phyloP scores from a whole-genome alignment of 1,139 yeast species.

The Hansenula sp. region DNA sequence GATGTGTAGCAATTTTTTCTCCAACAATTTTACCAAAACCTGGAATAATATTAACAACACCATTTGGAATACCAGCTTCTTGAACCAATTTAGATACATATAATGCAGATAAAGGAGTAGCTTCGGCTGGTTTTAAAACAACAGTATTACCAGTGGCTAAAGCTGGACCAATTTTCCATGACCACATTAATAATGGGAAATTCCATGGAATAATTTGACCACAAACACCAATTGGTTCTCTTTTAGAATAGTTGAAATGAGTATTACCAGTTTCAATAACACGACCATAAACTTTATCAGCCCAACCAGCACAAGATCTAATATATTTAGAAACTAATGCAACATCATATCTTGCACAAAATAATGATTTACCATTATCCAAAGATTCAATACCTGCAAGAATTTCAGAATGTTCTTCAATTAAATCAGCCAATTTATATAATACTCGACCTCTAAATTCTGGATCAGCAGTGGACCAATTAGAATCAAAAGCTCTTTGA shows the following conservation, averaged over 20 bases:
- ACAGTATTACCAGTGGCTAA: constrained; percentile 80
- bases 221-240: constrained; percentile 74
- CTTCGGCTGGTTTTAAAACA: constrained; percentile 77
- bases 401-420: constrained; percentile 53
- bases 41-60: constrained; percentile 72
- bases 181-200: constrained; percentile 75
- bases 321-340: constrained; percentile 52
- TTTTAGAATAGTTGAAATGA: constrained; percentile 45
- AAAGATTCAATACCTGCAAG: constrained; percentile 65
- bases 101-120: constrained; percentile 77
- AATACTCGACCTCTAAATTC: constrained; percentile 51
- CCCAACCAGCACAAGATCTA: constrained; percentile 75
- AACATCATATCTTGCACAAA: constrained; percentile 51
- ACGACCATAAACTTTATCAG: constrained; percentile 66
- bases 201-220: constrained; percentile 89
- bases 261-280: constrained; percentile 55
- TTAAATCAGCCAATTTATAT: constrained; percentile 55
- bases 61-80: constrained; percentile 79
- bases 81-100: constrained; percentile 55
- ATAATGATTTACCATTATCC: constrained; percentile 71
- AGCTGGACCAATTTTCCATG: constrained; percentile 84
- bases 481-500: constrained; percentile 34
- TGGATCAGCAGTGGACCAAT: constrained; percentile 39
- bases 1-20: constrained; percentile 55
- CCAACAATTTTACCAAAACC: constrained; percentile 66